Evolutionary conservation across 768 basidiomycete species (phyloP).

Genomic region (Boletus reticulatus): DNA sequence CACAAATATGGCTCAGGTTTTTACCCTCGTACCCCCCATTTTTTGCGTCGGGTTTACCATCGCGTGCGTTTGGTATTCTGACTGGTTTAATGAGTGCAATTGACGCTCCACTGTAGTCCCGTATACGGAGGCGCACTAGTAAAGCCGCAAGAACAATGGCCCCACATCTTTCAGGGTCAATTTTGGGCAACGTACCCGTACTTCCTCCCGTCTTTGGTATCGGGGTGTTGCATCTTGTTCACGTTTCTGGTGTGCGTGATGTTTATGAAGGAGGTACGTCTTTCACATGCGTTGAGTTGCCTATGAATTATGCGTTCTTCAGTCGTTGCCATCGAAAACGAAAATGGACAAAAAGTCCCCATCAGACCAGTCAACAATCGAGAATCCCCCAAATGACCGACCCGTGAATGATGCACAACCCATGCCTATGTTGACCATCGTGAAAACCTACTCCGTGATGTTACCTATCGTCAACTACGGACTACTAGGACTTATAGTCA

Average conservation of each 20-base stretch:
- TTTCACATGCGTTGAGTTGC: neutral
- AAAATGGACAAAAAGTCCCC: constrained; percentile 1
- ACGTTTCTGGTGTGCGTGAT: constrained; percentile 16
- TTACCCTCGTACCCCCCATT: neutral
- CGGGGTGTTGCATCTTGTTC: constrained; percentile 13
- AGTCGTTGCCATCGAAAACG: constrained; percentile 27
- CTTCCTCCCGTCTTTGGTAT: constrained; percentile 34
- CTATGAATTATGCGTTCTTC: neutral
- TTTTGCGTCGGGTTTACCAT: neutral
- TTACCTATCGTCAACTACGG: constrained; percentile 44
- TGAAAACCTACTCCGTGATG: constrained; percentile 32
- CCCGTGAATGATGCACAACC: constrained; percentile 6
- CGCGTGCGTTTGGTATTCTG: neutral
- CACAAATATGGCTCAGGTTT: neutral
- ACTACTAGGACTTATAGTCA: constrained; percentile 41
- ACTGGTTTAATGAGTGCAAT: neutral
- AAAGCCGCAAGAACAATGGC: constrained; percentile 55
- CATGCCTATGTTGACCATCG: constrained; percentile 33
- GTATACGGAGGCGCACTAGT: constrained; percentile 56
- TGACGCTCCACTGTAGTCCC: constrained; percentile 37
- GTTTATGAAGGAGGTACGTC: constrained; percentile 33
- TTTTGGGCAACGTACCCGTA: constrained; percentile 40
- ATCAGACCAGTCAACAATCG: neutral
- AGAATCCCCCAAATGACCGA: neutral
- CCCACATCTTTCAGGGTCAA: constrained; percentile 40